Evolutionary conservation across 2,329 filamentous ascomycete species (phyloP).

Genomic region (Stemphylium vesicarium): DNA sequence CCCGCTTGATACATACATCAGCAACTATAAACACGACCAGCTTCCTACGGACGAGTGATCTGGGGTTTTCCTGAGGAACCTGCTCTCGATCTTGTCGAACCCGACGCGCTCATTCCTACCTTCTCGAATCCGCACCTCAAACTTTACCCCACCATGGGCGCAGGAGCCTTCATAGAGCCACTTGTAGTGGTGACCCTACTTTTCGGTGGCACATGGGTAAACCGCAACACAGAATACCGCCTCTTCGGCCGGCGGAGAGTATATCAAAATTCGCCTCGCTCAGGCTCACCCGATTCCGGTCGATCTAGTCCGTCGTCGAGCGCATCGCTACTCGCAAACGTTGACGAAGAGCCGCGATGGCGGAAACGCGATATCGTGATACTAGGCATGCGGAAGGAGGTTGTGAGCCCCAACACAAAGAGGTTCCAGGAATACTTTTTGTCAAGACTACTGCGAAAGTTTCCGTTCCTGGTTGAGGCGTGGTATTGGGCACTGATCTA

Average conservation of each 20-base stretch:
- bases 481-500: conserved; percentile 82
- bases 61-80: not conserved
- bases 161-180: conserved; percentile 66
- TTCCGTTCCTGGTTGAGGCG: conserved; percentile 75
- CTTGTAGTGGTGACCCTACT: conserved; percentile 65
- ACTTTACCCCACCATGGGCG: conserved; percentile 54
- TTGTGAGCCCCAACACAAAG: conserved; percentile 67
- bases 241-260: conserved; percentile 40
- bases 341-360: conserved; percentile 56
- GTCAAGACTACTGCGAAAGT: conserved; percentile 68
- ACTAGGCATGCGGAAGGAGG: conserved; percentile 54
- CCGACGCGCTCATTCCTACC: not conserved
- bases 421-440: conserved; percentile 66
- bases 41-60: not conserved
- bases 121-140: not conserved
- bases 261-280: conserved; percentile 33
- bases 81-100: not conserved
- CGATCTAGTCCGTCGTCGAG: conserved; percentile 50
- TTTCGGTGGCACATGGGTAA: conserved; percentile 67
- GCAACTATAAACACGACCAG: not conserved
- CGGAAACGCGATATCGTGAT: conserved; percentile 57
- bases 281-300: conserved; percentile 52
- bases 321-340: conserved; percentile 50
- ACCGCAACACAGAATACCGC: conserved; percentile 56
- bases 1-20: not conserved